Conservation (phyloP, 2,329 filamentous ascomycete genomes). For the Colletotrichum lupini region DNA sequence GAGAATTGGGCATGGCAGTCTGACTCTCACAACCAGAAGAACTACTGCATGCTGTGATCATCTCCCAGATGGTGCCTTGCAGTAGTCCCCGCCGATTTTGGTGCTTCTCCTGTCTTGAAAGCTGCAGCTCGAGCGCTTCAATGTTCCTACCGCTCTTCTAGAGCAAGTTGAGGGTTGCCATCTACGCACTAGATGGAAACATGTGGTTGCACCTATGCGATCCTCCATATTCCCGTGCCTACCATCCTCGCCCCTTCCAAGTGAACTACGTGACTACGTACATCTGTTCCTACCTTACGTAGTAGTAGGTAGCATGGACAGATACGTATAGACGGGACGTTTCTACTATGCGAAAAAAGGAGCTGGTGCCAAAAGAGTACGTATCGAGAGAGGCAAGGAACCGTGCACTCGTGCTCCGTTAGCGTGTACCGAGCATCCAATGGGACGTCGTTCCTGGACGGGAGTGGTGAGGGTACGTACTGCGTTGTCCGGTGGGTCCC, state of each 20-base stretch:
- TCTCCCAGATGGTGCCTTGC: slow-evolving; percentile 34
- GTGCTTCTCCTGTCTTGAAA: slow-evolving; percentile 33
- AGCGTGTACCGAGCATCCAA: slow-evolving; percentile 16
- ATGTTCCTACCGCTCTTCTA: slow-evolving; percentile 13
- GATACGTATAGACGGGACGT: slow-evolving; percentile 1
- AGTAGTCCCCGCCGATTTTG: slow-evolving; percentile 29
- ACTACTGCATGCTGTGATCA: slow-evolving; percentile 26
- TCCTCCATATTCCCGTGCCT: slow-evolving; percentile 14
- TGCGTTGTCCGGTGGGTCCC: slow-evolving; percentile 3
- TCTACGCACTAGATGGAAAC: slow-evolving; percentile 13
- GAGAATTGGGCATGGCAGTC: neutral
- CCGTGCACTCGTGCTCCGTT: slow-evolving; percentile 6
- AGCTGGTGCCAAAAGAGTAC: slow-evolving; percentile 4
- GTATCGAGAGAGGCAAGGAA: slow-evolving; percentile 4
- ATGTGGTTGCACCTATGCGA: slow-evolving; percentile 18
- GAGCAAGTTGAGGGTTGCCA: neutral
- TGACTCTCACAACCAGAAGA: neutral
- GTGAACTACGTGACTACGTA: neutral
- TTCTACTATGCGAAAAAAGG: neutral
- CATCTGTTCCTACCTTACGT: neutral
- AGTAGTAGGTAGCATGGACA: neutral
- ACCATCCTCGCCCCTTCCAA: slow-evolving; percentile 9
- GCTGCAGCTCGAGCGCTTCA: slow-evolving; percentile 32
- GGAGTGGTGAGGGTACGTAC: slow-evolving; percentile 26
- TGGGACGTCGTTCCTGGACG: neutral